Base-by-base conservation (phyloP, 2,329 filamentous ascomycete genomes). In the Exophiala phaeomuriformis region DNA sequence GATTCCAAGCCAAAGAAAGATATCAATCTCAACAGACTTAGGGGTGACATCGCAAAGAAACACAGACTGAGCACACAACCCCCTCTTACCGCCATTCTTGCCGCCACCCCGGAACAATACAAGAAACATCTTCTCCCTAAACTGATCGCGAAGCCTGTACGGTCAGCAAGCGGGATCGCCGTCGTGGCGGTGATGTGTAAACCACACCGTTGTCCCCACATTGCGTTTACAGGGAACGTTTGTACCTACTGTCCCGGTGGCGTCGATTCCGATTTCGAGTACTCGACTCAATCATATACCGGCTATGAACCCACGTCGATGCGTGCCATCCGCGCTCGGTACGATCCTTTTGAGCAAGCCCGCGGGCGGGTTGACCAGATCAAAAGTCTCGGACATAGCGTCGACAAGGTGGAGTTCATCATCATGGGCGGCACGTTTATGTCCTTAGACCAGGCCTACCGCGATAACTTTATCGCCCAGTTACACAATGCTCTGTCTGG, bases 121-220 rank as follows among this genome's bases (percentile, higher is more conserved):
- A 98, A 97, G 77, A 98, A 97, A 75, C 97, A 97, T 66, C 96
- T 98, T 57, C 73, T 97, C 58, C 93, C 90, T 19, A 95, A 95
- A 72, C 77, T 98, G 58, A 90, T 98, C 64, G 93, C 94, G 29
- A 98, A 98, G 72, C 93, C 93, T 1, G 97, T 98, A 56, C 83
- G 89, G 64, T 96, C 91, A 10, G 95, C 91, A 0, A 96, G 90
- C 49, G 93, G 93, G 53, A 98, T 98, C 64, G 93, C 93, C 1
- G 93, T 98, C 9, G 93, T 98, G 44, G 93, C 94, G 41, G 94
- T 98, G 63, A 98, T 98, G 93, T 97, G 93, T 79, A 98, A 98
- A 71, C 93, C 93, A 28, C 93, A 98, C 69, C 80, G 93, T 67
- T 98, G 93, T 67, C 93, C 93, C 12, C 93, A 98, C 67, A 98